Conservation (phyloP, 768 basidiomycete genomes). For the Boletus subcaerulescens region DNA sequence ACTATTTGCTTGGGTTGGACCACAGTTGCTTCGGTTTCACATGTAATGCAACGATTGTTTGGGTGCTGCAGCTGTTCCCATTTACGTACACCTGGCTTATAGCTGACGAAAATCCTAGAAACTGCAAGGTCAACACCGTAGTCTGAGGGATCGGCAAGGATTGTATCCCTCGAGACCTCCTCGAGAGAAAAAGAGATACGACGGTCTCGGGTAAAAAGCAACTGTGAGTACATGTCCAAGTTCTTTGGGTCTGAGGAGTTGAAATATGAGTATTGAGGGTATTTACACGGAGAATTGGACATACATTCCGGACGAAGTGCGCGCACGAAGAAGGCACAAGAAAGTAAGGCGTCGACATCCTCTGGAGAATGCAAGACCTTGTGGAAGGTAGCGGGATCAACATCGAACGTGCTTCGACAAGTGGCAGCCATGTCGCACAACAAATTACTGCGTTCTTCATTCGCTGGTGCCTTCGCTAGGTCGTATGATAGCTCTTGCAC, state of each 20-base stretch:
- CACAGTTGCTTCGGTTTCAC: too few relatives aligned
- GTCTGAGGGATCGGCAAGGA: background rate
- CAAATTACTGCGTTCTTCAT: background rate
- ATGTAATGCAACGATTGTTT: too few relatives aligned
- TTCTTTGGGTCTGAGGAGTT: too few relatives aligned
- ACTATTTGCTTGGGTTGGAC: too few relatives aligned
- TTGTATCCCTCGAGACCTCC: background rate
- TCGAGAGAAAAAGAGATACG: conserved; percentile 23
- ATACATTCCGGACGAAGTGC: conserved; percentile 7
- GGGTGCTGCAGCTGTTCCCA: conserved; percentile 6
- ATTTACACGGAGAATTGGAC: background rate
- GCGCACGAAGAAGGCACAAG: conserved; percentile 24
- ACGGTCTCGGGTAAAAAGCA: conserved; percentile 21
- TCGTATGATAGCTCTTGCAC: background rate
- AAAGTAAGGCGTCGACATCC: background rate
- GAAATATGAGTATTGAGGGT: background rate
- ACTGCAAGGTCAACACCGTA: conserved; percentile 16
- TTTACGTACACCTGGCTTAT: conserved; percentile 3
- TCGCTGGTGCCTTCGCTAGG: background rate
- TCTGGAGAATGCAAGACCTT: background rate
- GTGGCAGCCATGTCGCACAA: background rate
- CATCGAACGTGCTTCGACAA: background rate
- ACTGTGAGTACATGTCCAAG: background rate
- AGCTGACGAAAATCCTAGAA: background rate
- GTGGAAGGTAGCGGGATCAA: background rate